phyloP scores from a whole-genome alignment of 129 eudicot species.

The Kitagawia praeruptora region DNA sequence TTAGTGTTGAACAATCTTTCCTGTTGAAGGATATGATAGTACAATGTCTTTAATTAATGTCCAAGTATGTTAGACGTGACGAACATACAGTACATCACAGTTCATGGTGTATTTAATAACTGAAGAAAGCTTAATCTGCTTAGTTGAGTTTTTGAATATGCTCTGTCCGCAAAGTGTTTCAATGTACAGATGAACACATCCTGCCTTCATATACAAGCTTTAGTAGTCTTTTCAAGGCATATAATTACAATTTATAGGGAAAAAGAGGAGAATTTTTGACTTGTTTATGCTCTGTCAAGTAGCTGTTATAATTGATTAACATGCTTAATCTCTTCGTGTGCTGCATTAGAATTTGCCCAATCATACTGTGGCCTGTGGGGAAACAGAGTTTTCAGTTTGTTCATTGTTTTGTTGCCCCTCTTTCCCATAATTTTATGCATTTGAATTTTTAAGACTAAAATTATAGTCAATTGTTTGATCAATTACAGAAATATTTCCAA shows the following conservation, averaged over 20 bases:
- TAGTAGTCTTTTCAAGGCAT: background rate
- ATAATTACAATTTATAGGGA: background rate
- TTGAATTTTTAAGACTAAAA: background rate
- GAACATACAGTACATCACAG: background rate
- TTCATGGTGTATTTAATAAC: background rate
- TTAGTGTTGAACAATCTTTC: background rate
- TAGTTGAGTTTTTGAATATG: background rate
- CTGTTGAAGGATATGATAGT: background rate
- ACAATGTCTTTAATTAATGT: background rate
- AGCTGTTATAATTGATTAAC: background rate
- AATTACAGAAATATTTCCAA: slow-evolving; percentile 69
- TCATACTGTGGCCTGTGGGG: background rate
- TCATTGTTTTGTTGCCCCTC: background rate
- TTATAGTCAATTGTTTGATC: slow-evolving; percentile 13
- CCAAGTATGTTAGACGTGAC: background rate
- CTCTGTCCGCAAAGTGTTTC: background rate
- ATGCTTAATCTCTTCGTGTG: background rate
- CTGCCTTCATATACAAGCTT: background rate
- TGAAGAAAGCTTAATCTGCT: background rate
- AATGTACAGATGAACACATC: background rate
- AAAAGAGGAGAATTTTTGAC: background rate
- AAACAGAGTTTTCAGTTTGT: background rate
- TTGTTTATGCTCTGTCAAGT: background rate
- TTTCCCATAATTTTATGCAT: background rate
- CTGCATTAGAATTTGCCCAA: background rate